Base-by-base conservation (phyloP, 805 yeast genomes). In the Ogataea polymorpha region DNA sequence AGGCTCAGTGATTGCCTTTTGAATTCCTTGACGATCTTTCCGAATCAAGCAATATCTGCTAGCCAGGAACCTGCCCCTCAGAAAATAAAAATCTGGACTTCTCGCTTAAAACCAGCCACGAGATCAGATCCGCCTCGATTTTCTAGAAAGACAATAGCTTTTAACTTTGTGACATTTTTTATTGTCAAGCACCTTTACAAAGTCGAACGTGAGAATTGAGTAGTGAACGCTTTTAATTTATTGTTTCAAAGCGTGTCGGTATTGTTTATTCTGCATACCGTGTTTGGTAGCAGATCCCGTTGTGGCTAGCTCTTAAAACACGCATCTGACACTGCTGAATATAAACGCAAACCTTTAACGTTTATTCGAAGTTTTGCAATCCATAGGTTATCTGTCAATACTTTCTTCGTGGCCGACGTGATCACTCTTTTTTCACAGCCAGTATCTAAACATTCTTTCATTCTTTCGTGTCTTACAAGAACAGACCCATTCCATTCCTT, bases 281-380 rank as follows among this genome's bases (percentile, higher is more conserved):
- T 14, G 39, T 40, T 40, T 35, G 16, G 37, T 23, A 27, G 32
- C 31, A 17, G 35, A 28, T 39, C 29, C 5, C 23, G 6, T 39
- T 17, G 8, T n/a, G 30, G 24, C 35, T 16, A 9, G 12, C 21
- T 30, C 13, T 12, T 40, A 36, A 40, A 34, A 40, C 43, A 40
- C 31, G 39, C 35, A 20, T 32, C 18, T 29, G 25, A 40, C 43
- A 7, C 14, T 35, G 23, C 13, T 14, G 37, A 20, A 39, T 39
- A 39, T 33, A 39, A 39, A 33, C 35, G n/a, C 13, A 33, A 32
- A 39, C 37, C 28, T 23, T 33, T 21, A 20, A n/a, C 33, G 23
- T 18, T 14, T 24, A 18, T 18, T 27, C 30, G 6, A 20, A 31
- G 23, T 31, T 17, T 31, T 31, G 13, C 12, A 20, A 16, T 23